A percentile compares a stretch with the other conserved stretches of the same genome.
Evolutionary conservation across 352 stramenopile species (phyloP).

Genomic region (Phytophthora cajani): DNA sequence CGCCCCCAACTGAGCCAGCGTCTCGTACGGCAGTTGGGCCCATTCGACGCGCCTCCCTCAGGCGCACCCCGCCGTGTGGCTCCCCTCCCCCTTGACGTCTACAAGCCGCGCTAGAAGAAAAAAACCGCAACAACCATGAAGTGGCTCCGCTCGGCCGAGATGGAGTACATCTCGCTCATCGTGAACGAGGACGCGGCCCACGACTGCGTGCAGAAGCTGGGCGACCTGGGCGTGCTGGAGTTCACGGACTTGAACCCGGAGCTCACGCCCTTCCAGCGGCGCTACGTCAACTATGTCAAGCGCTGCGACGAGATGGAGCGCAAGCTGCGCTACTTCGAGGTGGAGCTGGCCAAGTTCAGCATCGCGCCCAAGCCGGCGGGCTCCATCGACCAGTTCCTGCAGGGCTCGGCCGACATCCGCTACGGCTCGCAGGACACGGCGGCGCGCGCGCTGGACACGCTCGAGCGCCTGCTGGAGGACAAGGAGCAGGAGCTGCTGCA

Average conservation of each 20-base stretch:
- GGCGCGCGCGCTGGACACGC: constrained; percentile 90
- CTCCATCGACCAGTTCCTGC: constrained; percentile 81
- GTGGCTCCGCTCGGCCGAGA: constrained; percentile 98
- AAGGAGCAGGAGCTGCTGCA: constrained; percentile 97
- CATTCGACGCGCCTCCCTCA: constrained; percentile 16
- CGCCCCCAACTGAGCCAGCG: background rate
- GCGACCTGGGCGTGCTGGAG: constrained; percentile 96
- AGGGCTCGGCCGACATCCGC: constrained; percentile 72
- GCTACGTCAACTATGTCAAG: constrained; percentile 98
- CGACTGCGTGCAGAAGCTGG: constrained; percentile 97
- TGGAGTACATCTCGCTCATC: constrained; percentile 99
- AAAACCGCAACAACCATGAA: constrained; percentile 53
- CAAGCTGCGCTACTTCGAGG: constrained; percentile 97
- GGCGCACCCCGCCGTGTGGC: background rate
- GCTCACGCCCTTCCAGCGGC: constrained; percentile 98
- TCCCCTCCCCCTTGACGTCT: background rate
- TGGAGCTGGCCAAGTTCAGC: constrained; percentile 95
- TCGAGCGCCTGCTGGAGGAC: constrained; percentile 96
- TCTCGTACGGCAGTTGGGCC: background rate
- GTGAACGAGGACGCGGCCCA: constrained; percentile 98
- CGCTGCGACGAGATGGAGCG: constrained; percentile 99
- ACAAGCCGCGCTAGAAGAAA: background rate
- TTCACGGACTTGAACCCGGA: constrained; percentile 99
- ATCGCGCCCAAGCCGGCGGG: constrained; percentile 80
- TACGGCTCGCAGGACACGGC: constrained; percentile 86